Evolutionary conservation across 2,329 filamentous ascomycete species (phyloP).

Genomic region (Lasiodiplodia hormozganensis): DNA sequence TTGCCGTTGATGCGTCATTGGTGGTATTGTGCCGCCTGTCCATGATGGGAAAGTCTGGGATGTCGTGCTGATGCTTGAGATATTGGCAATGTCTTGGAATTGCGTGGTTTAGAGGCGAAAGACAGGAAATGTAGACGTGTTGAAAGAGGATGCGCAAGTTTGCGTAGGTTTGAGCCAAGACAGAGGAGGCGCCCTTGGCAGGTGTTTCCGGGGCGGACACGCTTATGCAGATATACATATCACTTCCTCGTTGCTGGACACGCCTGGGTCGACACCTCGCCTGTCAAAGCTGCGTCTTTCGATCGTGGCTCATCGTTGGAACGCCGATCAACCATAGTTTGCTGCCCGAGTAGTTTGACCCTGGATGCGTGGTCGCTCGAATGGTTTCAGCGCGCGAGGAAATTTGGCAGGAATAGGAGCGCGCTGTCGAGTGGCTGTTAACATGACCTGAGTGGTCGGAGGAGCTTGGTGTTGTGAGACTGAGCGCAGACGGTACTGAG

Average conservation of each 20-base stretch:
- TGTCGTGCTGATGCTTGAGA: slow-evolving; percentile 6
- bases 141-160: slow-evolving; percentile 3
- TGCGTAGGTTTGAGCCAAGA: slow-evolving; percentile 19
- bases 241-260: background rate
- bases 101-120: background rate
- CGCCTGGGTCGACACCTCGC: background rate
- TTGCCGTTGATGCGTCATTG: background rate
- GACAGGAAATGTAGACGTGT: background rate
- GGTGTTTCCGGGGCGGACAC: background rate
- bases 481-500: slow-evolving; percentile 23
- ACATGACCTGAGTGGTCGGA: background rate
- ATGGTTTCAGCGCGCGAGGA: slow-evolving; percentile 8
- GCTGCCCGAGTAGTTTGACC: slow-evolving; percentile 10
- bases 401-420: background rate
- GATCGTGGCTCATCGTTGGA: background rate
- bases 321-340: background rate
- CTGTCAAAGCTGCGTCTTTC: background rate
- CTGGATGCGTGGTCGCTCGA: background rate
- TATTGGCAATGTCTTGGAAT: slow-evolving; percentile 23
- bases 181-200: background rate
- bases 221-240: slow-evolving; percentile 21
- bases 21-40: slow-evolving; percentile 10
- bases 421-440: background rate
- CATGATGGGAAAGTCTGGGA: background rate
- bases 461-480: slow-evolving; percentile 18